Conservation (phyloP, 2,329 filamentous ascomycete species). For the Cordyceps cateniannulata region DNA sequence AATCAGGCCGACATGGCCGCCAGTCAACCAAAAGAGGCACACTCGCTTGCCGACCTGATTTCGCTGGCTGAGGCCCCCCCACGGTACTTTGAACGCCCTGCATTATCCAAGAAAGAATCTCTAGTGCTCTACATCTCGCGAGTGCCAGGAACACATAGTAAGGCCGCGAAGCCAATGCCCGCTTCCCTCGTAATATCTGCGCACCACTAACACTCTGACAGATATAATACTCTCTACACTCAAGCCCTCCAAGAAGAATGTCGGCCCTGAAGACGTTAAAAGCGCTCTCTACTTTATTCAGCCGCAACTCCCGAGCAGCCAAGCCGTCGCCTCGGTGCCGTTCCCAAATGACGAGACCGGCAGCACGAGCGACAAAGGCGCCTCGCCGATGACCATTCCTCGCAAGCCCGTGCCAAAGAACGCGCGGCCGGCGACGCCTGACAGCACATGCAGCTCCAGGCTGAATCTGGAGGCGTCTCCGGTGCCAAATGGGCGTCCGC, state of each 20-base stretch:
- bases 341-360: constrained; percentile 28
- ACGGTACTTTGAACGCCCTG: constrained; percentile 72
- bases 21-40: constrained; percentile 58
- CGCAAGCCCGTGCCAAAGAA: constrained; percentile 45
- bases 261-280: constrained; percentile 79
- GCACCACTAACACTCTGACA: constrained; percentile 28
- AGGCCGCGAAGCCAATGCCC: constrained; percentile 17
- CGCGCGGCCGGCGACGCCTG: constrained; percentile 22
- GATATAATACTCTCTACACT: constrained; percentile 89
- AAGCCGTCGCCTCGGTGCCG: constrained; percentile 31
- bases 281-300: constrained; percentile 90
- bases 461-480: neutral
- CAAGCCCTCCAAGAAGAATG: constrained; percentile 81
- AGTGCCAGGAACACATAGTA: constrained; percentile 86
- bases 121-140: constrained; percentile 86
- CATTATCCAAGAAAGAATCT: constrained; percentile 60
- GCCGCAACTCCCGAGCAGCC: constrained; percentile 49
- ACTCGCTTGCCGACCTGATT: constrained; percentile 74
- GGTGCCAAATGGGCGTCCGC: constrained; percentile 11
- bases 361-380: constrained; percentile 39
- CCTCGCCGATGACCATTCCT: constrained; percentile 38
- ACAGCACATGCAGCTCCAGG: constrained; percentile 14
- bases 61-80: constrained; percentile 80
- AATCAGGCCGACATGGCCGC: constrained; percentile 4
- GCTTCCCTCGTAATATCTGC: too few relatives aligned